Conservation (phyloP, 2,329 filamentous ascomycete genomes). For the Lizonia empirigonia region DNA sequence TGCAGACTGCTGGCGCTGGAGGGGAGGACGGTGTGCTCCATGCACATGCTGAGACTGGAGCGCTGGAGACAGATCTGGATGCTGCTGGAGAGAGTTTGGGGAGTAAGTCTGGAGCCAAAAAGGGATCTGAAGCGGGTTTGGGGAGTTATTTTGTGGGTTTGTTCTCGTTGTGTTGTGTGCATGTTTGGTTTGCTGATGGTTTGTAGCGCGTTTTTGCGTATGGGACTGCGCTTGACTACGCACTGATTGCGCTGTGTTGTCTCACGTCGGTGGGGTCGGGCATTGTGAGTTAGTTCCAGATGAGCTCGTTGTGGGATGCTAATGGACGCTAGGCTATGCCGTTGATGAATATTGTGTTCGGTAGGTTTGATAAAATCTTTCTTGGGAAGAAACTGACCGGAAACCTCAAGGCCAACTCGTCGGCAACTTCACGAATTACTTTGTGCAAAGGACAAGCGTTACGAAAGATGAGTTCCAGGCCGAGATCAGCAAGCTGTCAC, state of each 20-base stretch:
- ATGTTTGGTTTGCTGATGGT: slow-evolving; percentile 8
- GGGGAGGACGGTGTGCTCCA: slow-evolving; percentile 21
- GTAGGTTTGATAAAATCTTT: slow-evolving; percentile 57
- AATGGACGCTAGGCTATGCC: slow-evolving; percentile 46
- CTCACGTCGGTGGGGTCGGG: slow-evolving; percentile 45
- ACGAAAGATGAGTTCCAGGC: slow-evolving; percentile 57
- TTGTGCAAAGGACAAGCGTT: slow-evolving; percentile 51
- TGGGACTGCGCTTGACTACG: slow-evolving; percentile 39
- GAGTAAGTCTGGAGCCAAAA: slow-evolving; percentile 17
- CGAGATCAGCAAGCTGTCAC: slow-evolving; percentile 50
- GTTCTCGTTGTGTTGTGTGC: not conserved
- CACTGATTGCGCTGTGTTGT: slow-evolving; percentile 33
- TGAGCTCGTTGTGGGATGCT: not conserved
- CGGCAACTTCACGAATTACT: slow-evolving; percentile 63
- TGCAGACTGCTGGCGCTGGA: slow-evolving; percentile 6
- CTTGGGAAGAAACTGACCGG: not conserved
- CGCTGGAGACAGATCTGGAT: slow-evolving; percentile 11
- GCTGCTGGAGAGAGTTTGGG: slow-evolving; percentile 2
- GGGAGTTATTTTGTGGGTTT: slow-evolving; percentile 43
- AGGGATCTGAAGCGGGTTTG: slow-evolving; percentile 29
- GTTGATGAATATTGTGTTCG: slow-evolving; percentile 66
- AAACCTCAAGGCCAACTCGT: slow-evolving; percentile 47
- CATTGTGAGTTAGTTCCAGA: slow-evolving; percentile 17
- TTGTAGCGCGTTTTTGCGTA: slow-evolving; percentile 43
- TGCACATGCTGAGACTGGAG: slow-evolving; percentile 17